Evolutionary conservation across 176 grass and related monocot species (phyloP).

Genomic region (Themeda triandra): DNA sequence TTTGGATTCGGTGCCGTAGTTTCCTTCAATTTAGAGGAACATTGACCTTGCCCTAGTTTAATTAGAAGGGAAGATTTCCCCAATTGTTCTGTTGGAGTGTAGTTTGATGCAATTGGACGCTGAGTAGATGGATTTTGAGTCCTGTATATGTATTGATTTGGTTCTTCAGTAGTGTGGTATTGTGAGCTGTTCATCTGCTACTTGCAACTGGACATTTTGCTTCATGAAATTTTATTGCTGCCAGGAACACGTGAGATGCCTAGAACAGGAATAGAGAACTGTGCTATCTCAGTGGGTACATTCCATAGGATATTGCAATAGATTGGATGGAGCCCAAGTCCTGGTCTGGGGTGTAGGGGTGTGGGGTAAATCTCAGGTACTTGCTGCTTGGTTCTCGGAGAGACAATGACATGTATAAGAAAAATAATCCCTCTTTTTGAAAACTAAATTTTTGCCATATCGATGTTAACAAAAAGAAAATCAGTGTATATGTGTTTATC

Average conservation of each 20-base stretch:
- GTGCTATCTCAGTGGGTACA: not conserved
- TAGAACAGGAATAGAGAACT: not conserved
- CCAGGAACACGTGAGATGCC: not conserved
- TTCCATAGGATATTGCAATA: not conserved
- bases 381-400: not conserved
- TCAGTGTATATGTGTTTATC: not conserved
- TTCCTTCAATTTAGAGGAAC: not conserved
- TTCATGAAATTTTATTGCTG: not conserved
- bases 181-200: not conserved
- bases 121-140: not conserved
- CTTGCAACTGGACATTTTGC: not conserved
- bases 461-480: not conserved
- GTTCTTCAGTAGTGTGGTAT: not conserved
- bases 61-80: not conserved
- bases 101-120: conserved; percentile 18
- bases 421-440: no score
- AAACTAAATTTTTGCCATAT: not conserved
- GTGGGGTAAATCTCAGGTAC: not conserved
- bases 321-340: not conserved
- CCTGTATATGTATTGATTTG: conserved; percentile 7
- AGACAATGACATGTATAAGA: not conserved
- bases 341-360: not conserved
- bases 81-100: not conserved
- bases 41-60: not conserved
- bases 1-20: conserved; percentile 9